These are phyloP conservation scores for Xenoacremonium recifei DNA, from an alignment of 2,329 filamentous ascomycete species.

Conservation along the genomic window DNA sequence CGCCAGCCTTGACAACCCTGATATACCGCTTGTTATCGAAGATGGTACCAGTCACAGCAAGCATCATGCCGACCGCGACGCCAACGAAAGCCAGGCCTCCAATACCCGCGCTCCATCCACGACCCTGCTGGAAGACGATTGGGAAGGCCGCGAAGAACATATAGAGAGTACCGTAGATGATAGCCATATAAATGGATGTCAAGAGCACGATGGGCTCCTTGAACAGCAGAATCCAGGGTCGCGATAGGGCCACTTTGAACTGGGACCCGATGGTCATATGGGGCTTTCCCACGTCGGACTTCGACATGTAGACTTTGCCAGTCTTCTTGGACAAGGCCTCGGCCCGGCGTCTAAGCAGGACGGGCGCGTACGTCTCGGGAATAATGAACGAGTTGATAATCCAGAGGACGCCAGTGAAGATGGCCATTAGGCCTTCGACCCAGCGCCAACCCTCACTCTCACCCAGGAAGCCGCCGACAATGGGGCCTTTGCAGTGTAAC, in stretches of 20 bases:
- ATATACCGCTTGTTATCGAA: conserved; percentile 54
- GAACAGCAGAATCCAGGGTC: conserved; percentile 66
- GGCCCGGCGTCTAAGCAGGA: conserved; percentile 54
- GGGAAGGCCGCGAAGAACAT: conserved; percentile 55
- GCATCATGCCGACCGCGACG: conserved; percentile 61
- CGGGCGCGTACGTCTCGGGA: conserved; percentile 61
- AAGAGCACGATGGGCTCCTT: conserved; percentile 65
- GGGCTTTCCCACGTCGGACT: conserved; percentile 43
- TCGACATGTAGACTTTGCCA: conserved; percentile 55
- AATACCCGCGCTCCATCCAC: conserved; percentile 58
- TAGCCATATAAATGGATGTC: conserved; percentile 63
- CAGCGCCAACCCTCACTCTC: conserved; percentile 62
- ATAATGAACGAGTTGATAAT: conserved; percentile 48
- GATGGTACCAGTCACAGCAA: conserved; percentile 53
- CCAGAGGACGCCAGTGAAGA: conserved; percentile 60
- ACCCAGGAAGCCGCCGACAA: conserved; percentile 62
- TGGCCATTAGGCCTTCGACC: conserved; percentile 61
- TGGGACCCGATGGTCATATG: conserved; percentile 43
- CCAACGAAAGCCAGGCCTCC: conserved; percentile 63
- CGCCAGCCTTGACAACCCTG: conserved; percentile 40
- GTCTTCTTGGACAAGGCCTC: conserved; percentile 48
- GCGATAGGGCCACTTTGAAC: conserved; percentile 55
- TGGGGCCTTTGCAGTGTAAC: conserved; percentile 47
- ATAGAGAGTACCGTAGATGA: conserved; percentile 54
- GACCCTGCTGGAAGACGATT: conserved; percentile 59